Evolutionary conservation across 2,329 filamentous ascomycete species (phyloP).

Genomic region (Xylaria sp.): DNA sequence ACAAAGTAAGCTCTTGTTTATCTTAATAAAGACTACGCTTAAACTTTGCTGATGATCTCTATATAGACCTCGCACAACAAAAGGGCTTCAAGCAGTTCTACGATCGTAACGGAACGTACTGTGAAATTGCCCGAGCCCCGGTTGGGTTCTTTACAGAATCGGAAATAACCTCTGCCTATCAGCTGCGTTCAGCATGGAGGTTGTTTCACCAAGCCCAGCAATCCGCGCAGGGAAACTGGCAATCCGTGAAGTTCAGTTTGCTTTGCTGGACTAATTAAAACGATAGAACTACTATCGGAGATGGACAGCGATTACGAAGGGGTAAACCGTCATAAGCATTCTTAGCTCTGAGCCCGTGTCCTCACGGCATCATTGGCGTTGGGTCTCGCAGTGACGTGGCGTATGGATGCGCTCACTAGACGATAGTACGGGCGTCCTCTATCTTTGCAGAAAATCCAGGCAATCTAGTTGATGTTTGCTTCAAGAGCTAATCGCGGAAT

Average conservation of each 20-base stretch:
- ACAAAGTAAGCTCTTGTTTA: slow-evolving; percentile 5
- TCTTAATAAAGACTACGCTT: not conserved
- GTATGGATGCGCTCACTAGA: not conserved
- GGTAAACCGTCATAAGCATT: not conserved
- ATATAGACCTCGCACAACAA: slow-evolving; percentile 32
- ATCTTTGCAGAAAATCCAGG: not conserved
- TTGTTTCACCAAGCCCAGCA: not conserved
- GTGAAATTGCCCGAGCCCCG: slow-evolving; percentile 29
- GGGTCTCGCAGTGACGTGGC: not conserved
- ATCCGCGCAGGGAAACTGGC: not conserved
- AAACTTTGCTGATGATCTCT: not conserved
- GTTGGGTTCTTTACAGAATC: too few relatives aligned
- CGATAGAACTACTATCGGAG: not conserved
- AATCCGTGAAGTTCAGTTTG: not conserved
- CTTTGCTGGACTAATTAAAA: not conserved
- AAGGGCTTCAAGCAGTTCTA: slow-evolving; percentile 33
- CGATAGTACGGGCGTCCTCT: not conserved
- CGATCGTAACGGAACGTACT: slow-evolving; percentile 36
- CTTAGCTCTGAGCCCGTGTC: not conserved
- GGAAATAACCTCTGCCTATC: too few relatives aligned
- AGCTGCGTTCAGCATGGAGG: not conserved
- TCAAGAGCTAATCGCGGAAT: not conserved
- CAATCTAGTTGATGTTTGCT: not conserved
- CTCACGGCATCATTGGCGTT: not conserved
- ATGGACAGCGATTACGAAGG: not conserved